phyloP scores from a whole-genome alignment of 176 grass and related monocot genomes.

The Saccharum spontaneum region DNA sequence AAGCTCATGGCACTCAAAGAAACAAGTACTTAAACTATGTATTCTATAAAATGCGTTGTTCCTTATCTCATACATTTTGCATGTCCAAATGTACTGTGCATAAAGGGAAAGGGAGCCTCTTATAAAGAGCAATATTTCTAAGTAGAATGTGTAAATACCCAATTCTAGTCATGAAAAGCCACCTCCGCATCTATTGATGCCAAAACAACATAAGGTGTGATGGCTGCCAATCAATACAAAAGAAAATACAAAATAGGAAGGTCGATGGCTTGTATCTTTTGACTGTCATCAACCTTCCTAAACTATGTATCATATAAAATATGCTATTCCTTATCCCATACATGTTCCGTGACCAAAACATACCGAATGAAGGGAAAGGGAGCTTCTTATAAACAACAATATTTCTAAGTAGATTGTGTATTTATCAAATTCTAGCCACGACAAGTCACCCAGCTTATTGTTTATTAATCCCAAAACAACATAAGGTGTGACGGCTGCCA shows the following conservation, averaged over 20 bases:
- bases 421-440: not conserved
- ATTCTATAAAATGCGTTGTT: not conserved
- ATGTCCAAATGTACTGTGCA: not conserved
- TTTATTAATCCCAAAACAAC: not conserved
- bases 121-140: not conserved
- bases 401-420: not conserved
- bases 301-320: not conserved
- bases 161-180: not conserved
- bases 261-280: no score
- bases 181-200: not conserved
- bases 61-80: not conserved
- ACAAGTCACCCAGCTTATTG: constrained; percentile 5
- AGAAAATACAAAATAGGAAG: not conserved
- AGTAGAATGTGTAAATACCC: not conserved
- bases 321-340: not conserved
- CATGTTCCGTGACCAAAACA: not conserved
- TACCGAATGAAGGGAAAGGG: constrained; percentile 3
- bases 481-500: not conserved
- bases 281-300: no score
- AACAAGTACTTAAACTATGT: not conserved
- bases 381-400: not conserved
- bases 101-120: not conserved
- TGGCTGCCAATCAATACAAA: not conserved
- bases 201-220: not conserved
- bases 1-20: not conserved